phyloP scores from a whole-genome alignment of 495 filamentous ascomycete genomes.

The Penicillium steckii region DNA sequence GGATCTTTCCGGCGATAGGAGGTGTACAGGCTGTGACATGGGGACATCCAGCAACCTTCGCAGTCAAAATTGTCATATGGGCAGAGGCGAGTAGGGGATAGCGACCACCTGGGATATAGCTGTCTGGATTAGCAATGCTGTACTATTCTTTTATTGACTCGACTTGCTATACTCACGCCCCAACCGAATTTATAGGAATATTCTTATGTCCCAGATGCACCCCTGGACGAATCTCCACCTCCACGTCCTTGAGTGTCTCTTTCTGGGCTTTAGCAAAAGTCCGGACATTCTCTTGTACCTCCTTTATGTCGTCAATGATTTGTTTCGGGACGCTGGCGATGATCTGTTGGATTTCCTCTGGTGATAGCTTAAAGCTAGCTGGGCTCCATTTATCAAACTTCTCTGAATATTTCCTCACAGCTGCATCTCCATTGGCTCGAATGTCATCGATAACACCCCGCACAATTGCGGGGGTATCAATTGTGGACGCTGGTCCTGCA shows the following conservation, averaged over 20 bases:
- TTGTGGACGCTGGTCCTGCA: constrained; percentile 3
- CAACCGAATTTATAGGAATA: constrained; percentile 38
- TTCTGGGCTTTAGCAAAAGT: constrained; percentile 49
- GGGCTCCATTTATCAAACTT: constrained; percentile 58
- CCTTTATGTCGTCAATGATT: constrained; percentile 51
- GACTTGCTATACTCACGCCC: constrained; percentile 27
- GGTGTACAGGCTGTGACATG: constrained; percentile 52
- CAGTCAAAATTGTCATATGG: constrained; percentile 59
- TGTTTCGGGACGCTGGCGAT: constrained; percentile 32
- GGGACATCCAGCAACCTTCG: constrained; percentile 52
- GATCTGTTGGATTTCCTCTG: constrained; percentile 20
- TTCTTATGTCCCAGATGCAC: constrained; percentile 51
- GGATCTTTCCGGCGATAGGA: constrained; percentile 50
- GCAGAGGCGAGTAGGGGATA: constrained; percentile 55
- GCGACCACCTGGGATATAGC: constrained; percentile 52
- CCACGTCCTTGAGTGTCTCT: constrained; percentile 44
- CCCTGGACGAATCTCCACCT: constrained; percentile 48
- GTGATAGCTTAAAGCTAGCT: constrained; percentile 39
- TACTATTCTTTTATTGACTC: too few relatives aligned
- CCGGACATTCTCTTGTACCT: constrained; percentile 50
- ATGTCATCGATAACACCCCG: constrained; percentile 50
- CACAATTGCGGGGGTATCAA: constrained; percentile 33
- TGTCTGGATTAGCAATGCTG: constrained; percentile 7
- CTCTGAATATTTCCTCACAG: constrained; percentile 49
- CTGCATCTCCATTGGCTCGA: constrained; percentile 42